Conservation (phyloP, 805 yeast species). For the Yarrowia porcina region DNA sequence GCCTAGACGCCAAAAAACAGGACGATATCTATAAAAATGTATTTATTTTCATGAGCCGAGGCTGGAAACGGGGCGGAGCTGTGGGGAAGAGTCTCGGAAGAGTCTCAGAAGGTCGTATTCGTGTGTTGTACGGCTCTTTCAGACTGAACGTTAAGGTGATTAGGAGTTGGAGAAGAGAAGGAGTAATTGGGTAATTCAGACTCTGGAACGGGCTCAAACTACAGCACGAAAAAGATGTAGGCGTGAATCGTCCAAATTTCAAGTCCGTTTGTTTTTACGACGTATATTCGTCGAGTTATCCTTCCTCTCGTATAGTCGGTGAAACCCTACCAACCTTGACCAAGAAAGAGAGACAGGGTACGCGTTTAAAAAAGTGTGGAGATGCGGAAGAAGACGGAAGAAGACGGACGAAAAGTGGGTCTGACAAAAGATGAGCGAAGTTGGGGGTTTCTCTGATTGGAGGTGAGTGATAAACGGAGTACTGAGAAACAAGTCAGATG, state of each 20-base stretch:
- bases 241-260: background rate
- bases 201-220: background rate
- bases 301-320: background rate
- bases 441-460: too few species aligned
- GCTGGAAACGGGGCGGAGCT: too few species aligned
- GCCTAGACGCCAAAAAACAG: background rate
- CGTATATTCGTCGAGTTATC: background rate
- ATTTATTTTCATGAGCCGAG: background rate
- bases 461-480: too few species aligned
- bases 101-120: too few species aligned
- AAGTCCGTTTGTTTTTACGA: background rate
- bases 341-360: background rate
- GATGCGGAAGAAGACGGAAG: background rate
- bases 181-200: background rate
- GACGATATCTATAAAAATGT: background rate
- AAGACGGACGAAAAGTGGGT: too few species aligned
- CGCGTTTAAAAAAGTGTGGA: background rate
- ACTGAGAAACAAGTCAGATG: too few species aligned
- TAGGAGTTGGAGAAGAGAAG: too few species aligned
- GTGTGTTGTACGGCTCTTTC: too few species aligned
- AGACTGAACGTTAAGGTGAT: background rate
- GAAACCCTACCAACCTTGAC: background rate
- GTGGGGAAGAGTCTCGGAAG: too few species aligned
- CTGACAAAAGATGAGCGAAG: too few species aligned
- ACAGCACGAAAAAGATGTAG: background rate